Percentiles rank a stretch among this genome's conserved stretches.
Conservation (phyloP, 2,329 filamentous ascomycete species). For the Penicillium oxalicum region DNA sequence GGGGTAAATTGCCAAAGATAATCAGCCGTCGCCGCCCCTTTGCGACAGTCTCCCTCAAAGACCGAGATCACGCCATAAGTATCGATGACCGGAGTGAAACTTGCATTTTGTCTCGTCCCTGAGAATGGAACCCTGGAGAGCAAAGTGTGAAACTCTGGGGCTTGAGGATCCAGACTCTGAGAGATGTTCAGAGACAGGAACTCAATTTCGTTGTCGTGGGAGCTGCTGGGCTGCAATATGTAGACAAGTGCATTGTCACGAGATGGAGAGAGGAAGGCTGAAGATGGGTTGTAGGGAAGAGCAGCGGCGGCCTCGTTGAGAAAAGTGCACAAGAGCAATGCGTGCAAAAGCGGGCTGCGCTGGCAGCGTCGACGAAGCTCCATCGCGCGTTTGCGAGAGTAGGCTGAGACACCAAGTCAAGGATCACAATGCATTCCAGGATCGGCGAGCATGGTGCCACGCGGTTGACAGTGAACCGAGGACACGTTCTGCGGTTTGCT, state of each 20-base stretch:
- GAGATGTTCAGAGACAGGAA: conserved; percentile 64
- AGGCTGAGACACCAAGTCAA: conserved; percentile 21
- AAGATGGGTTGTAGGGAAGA: conserved; percentile 73
- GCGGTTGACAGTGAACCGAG: conserved; percentile 12
- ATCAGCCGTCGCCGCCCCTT: conserved; percentile 41
- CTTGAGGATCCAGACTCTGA: conserved; percentile 46
- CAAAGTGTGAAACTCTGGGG: conserved; percentile 29
- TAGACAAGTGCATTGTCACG: conserved; percentile 57
- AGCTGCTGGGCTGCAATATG: conserved; percentile 57
- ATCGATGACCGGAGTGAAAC: conserved; percentile 67
- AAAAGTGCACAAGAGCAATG: conserved; percentile 17
- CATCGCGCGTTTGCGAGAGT: conserved; percentile 11
- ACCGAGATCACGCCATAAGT: conserved; percentile 65
- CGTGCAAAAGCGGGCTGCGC: conserved; percentile 7
- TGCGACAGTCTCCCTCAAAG: conserved; percentile 66
- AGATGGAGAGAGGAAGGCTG: conserved; percentile 55
- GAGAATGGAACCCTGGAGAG: conserved; percentile 24
- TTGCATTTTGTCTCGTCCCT: conserved; percentile 44
- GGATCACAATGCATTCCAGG: conserved; percentile 19
- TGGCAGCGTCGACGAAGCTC: conserved; percentile 11
- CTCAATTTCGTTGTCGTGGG: conserved; percentile 42
- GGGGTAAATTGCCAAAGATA: conserved; percentile 64
- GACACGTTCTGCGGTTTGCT: background rate
- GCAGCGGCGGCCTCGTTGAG: conserved; percentile 26
- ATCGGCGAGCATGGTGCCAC: conserved; percentile 22